Evolutionary conservation across 179 eudicot genomes (phyloP).

Genomic region (Heliamphora pulchella): DNA sequence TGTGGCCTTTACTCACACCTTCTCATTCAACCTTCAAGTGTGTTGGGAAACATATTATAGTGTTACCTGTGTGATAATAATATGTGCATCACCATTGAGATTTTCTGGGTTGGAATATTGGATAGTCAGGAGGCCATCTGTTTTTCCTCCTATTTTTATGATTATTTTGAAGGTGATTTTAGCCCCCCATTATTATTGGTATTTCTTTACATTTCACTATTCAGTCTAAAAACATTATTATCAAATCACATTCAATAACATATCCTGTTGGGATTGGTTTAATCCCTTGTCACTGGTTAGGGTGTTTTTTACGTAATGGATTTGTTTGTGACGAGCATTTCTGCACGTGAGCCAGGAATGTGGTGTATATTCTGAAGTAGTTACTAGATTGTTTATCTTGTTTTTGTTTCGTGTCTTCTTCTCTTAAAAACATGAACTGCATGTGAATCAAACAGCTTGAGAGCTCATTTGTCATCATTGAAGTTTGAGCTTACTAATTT

Average conservation of each 20-base stretch:
- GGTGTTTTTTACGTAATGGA: neutral
- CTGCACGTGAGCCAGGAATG: too few relatives aligned
- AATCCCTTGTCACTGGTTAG: neutral
- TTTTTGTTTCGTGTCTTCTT: neutral
- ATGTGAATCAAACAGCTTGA: neutral
- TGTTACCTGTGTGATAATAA: too few relatives aligned
- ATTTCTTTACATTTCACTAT: neutral
- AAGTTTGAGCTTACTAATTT: neutral
- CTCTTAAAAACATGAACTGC: neutral
- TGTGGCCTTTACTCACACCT: neutral
- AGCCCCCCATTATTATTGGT: neutral
- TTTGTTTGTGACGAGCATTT: neutral
- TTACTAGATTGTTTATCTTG: neutral
- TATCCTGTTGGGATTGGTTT: neutral
- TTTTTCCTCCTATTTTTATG: too few relatives aligned
- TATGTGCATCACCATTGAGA: neutral
- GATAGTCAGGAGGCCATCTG: neutral
- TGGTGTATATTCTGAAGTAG: neutral
- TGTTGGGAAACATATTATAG: too few relatives aligned
- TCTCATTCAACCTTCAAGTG: neutral
- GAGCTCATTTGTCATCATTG: neutral
- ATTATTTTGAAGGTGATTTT: neutral
- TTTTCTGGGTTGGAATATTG: neutral
- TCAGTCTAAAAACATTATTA: neutral
- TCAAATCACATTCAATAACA: too few relatives aligned